Evolutionary conservation across 805 yeast genomes (phyloP), one percentile per base, ranked within the genome.

Genomic region (Sugiyamaella qingdaonensis): DNA sequence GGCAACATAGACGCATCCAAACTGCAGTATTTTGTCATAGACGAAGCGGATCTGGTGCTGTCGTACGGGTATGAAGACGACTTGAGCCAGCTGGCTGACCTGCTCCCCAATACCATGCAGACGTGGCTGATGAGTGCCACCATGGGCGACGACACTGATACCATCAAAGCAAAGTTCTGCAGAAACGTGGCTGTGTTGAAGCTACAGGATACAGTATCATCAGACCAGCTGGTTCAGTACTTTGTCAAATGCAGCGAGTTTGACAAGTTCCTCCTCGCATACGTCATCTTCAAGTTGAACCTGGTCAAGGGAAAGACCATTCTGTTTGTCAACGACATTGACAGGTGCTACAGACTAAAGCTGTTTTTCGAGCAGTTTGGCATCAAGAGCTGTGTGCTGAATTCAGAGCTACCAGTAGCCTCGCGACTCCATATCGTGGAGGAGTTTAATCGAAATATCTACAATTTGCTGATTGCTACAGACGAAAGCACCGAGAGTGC

Each of bases 41-140:
- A 94, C 73, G 99, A 94, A 71, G 98, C 94, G 29, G 99, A 94
- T 72, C 77, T 94, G 61, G 81, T 94, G 46, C 72, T 88, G 48
- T 85, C 95, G 1, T 94, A 87, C 68, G 99, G 99, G 21, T 89
- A 94, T 68, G 80, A 83, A 59, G 95, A 88, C 8, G 99, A 94
- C 70, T 75, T 92, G 57, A 73, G 79, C 41, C 79, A 78, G 61
- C 78, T 94, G 58, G 77, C 86, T 8, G 74, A 77, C 24, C 78
- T 70, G 57, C 71, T 91, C 57, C 89, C 90, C 55, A 84, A 83
- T 64, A 85, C 86, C 34, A 47, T 48, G 60, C 99, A 94, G 72
- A 84, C 94, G 2, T 94, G 89, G 70, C 73, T 94, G 60, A 94
- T 94, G 98, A 87, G 96, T 70, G 99, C 99, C 2, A 94, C 99